phyloP scores from a whole-genome alignment of 306 rosid species.

The Fagus sylvatica region DNA sequence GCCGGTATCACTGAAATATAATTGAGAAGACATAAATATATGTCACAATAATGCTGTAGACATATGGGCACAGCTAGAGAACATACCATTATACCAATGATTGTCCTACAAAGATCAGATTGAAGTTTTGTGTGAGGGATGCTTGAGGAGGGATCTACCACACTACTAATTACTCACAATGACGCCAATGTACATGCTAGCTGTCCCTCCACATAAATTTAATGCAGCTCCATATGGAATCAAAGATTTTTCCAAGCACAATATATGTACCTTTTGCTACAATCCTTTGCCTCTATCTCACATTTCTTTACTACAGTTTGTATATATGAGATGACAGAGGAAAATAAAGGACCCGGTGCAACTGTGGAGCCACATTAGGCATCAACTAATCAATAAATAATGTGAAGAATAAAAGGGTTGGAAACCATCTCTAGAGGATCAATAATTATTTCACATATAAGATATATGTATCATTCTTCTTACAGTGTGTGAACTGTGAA shows the following conservation, averaged over 20 bases:
- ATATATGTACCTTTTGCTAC: conserved; percentile 1
- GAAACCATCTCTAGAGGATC: not conserved
- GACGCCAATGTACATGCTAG: conserved; percentile 12
- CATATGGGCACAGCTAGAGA: conserved; percentile 16
- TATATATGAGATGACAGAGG: not conserved
- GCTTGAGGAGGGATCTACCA: conserved; percentile 37
- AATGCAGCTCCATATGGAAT: conserved; percentile 9
- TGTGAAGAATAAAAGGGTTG: not conserved
- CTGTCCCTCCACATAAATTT: not conserved
- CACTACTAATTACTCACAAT: conserved; percentile 22
- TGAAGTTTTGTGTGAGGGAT: conserved; percentile 20
- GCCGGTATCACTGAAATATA: not conserved
- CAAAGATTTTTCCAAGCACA: conserved; percentile 9
- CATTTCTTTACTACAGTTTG: not conserved
- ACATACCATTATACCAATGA: conserved; percentile 6
- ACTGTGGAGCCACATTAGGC: not conserved
- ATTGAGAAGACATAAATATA: not conserved
- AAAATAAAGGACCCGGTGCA: not conserved
- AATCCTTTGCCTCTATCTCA: not conserved
- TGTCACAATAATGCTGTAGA: conserved; percentile 5
- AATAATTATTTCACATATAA: too few relatives aligned
- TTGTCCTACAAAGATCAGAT: conserved; percentile 14
- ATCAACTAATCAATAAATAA: too few relatives aligned
- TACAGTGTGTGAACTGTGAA: too few relatives aligned
- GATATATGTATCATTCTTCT: too few relatives aligned